Evolutionary conservation across 331 rosid species (phyloP), one percentile per base, ranked within the genome.

Genomic region (Ulmus americana): DNA sequence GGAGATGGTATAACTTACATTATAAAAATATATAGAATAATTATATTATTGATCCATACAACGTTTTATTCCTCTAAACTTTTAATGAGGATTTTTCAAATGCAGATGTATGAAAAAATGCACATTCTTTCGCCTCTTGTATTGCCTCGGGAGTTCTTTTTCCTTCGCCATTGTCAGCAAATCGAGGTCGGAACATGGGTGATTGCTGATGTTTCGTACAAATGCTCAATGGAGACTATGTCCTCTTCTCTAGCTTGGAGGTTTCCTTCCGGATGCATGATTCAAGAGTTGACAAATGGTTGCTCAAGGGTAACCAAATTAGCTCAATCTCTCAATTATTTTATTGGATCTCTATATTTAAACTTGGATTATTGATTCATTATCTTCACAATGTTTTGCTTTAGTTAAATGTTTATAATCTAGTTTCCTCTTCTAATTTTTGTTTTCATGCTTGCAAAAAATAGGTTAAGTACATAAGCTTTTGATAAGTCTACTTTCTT

Each of bases 181-280:
- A 49, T 80, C 18, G 80, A 72, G 42, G 28, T 1, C 5, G 87
- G 84, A 4, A 65, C n/a, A 52, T 88, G 97, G 96, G 75, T 59
- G 0, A 76, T 91, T 45, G 76, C 59, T 16, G 90, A 91, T 63
- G 86, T 91, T 20, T 88, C 97, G 3, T 60, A 70, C 40, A 84
- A 84, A 63, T 63, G 38, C 68, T 54, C 68, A 7, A 46, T 52
- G 54, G 65, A 68, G 13, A 55, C 20, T 47, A 0, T 15, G 9
- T 55, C 42, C 38, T 39, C 50, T 18, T 18, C 80, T 39, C 68
- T 7, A 10, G 45, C 76, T 59, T 81, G 97, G 95, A 83, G 72
- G 74, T 75, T 82, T 59, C 97, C 97, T 53, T 91, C 96, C 8
- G 96, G 97, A 16, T 88, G 90, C 77, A 51, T 88, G 74, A 83